These are phyloP conservation scores for Clarireedia homoeocarpa DNA, from an alignment of 2,329 filamentous ascomycete species.

Conservation along the genomic window DNA sequence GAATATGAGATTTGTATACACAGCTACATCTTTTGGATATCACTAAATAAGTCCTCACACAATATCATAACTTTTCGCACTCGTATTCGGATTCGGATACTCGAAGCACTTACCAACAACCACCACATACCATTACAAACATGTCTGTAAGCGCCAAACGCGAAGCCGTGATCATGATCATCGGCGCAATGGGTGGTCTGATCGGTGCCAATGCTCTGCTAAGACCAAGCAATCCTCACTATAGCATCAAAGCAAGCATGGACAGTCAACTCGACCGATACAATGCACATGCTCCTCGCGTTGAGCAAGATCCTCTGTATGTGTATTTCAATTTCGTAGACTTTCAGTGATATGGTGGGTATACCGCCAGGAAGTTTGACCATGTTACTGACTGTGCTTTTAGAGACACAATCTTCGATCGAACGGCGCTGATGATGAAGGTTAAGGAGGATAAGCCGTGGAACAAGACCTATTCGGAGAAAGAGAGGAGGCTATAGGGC, in stretches of 20 bases:
- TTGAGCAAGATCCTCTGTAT: conserved; percentile 6
- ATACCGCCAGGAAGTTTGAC: not conserved
- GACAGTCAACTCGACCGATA: not conserved
- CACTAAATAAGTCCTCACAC: not conserved
- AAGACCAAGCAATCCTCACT: conserved; percentile 1
- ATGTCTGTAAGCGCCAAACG: conserved; percentile 3
- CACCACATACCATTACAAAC: not conserved
- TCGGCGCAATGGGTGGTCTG: not conserved
- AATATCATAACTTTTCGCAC: not conserved
- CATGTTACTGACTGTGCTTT: not conserved
- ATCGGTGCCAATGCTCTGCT: conserved; percentile 4
- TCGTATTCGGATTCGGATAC: too few species aligned
- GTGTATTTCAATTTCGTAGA: not conserved
- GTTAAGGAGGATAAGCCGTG: conserved; percentile 11
- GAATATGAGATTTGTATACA: too few species aligned
- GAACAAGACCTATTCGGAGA: conserved; percentile 13
- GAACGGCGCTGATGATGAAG: conserved; percentile 12
- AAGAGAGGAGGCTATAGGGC: conserved; percentile 1
- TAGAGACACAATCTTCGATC: conserved; percentile 15
- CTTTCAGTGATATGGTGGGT: not conserved
- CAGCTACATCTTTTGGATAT: not conserved
- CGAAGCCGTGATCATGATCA: conserved; percentile 2
- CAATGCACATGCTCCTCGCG: not conserved
- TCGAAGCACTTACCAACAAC: not conserved
- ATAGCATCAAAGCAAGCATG: conserved; percentile 4